Percentiles rank a stretch among this genome's conserved stretches.
Evolutionary conservation across 1,284 basidiomycete genomes (phyloP).

Genomic region (Heterobasidion parviporum): DNA sequence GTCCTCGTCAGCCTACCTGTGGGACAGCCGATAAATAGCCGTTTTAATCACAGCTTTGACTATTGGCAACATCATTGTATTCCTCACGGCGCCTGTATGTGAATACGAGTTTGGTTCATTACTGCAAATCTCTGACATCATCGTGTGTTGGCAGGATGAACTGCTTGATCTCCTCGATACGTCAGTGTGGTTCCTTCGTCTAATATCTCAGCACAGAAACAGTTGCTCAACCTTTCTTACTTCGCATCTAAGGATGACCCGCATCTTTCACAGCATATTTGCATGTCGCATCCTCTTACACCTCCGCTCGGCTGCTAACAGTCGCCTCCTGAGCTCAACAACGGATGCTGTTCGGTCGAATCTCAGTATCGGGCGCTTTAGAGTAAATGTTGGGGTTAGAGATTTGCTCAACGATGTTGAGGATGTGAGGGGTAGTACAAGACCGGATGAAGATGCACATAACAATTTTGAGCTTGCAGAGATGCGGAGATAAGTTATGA

Average conservation of each 20-base stretch:
- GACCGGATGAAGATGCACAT: too few species aligned
- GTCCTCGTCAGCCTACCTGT: background rate
- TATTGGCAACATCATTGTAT: background rate
- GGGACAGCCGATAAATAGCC: background rate
- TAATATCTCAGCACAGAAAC: too few species aligned
- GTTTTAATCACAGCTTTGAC: background rate
- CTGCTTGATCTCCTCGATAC: background rate
- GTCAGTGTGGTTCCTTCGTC: background rate
- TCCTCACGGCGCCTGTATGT: background rate
- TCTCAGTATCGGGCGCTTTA: background rate
- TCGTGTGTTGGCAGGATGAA: background rate
- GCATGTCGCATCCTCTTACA: background rate
- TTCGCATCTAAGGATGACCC: background rate
- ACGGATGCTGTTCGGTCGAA: background rate
- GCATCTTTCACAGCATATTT: background rate
- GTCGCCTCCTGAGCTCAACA: background rate
- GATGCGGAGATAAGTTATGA: too few species aligned
- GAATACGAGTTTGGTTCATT: background rate
- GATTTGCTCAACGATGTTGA: too few species aligned
- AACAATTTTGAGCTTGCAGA: too few species aligned
- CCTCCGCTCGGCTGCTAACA: background rate
- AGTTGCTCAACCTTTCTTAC: background rate
- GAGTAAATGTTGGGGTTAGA: too few species aligned
- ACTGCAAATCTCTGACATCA: background rate
- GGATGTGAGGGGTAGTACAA: too few species aligned